A percentile compares a stretch with the other conserved stretches of the same genome.
Conservation (phyloP, 441 rosid genomes). For the Populus hybrid region DNA sequence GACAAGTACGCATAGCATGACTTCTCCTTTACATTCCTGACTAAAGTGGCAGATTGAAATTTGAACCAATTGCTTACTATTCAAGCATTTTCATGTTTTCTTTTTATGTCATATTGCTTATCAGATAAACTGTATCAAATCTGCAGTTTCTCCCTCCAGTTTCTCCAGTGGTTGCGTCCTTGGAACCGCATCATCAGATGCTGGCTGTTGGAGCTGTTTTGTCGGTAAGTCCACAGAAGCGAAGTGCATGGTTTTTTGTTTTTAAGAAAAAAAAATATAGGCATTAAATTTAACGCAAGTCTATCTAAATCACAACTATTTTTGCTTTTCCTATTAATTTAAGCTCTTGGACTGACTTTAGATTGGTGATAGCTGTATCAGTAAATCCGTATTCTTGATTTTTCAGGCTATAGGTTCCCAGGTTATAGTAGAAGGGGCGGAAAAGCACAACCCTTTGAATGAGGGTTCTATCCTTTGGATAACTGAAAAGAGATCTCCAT, state of each 20-base stretch:
- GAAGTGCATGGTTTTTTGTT: neutral
- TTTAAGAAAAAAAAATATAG: neutral
- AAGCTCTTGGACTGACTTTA: no score
- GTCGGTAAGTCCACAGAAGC: conserved; percentile 48
- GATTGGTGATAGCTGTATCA: neutral
- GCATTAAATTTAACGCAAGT: neutral
- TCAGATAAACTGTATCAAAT: conserved; percentile 2
- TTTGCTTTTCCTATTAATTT: conserved; percentile 5
- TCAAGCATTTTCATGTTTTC: no score
- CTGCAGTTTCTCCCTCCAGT: conserved; percentile 64
- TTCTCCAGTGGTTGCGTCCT: conserved; percentile 51
- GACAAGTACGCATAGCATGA: no score
- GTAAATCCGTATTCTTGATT: neutral
- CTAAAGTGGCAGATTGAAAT: no score
- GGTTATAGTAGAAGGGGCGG: conserved; percentile 85
- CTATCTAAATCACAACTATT: neutral
- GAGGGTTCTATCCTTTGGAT: conserved; percentile 95
- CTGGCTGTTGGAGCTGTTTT: conserved; percentile 74
- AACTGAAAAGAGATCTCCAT: conserved; percentile 53
- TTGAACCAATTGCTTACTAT: no score
- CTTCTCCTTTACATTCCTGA: no score
- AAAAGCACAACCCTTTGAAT: conserved; percentile 75
- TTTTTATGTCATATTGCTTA: neutral
- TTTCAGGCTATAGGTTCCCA: conserved; percentile 63
- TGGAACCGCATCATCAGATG: conserved; percentile 64